Conservation (phyloP, 495 filamentous ascomycete genomes). For the Clavariopsis aquatica region DNA sequence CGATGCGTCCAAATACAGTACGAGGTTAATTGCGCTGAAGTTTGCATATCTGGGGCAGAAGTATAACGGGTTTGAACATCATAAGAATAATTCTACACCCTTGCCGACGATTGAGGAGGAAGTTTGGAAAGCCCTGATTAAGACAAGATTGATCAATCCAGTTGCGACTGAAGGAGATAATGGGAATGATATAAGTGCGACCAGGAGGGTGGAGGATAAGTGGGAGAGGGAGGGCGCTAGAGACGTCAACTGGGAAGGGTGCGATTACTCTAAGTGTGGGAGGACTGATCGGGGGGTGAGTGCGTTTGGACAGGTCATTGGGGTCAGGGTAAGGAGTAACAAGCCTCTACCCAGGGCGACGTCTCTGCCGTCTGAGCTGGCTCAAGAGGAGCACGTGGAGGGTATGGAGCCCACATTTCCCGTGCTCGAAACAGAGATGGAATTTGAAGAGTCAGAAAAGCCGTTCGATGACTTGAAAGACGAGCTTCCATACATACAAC, state of each 20-base stretch:
- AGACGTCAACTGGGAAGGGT: conserved; percentile 70
- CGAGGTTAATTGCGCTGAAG: conserved; percentile 84
- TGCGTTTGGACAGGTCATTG: conserved; percentile 95
- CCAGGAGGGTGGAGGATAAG: conserved; percentile 40
- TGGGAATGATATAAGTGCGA: conserved; percentile 47
- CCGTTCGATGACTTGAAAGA: conserved; percentile 73
- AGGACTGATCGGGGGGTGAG: conserved; percentile 91
- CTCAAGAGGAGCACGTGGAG: neutral
- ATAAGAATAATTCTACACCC: conserved; percentile 62
- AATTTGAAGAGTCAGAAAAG: conserved; percentile 21
- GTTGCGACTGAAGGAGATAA: conserved; percentile 21
- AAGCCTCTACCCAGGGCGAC: conserved; percentile 52
- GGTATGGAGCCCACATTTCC: neutral
- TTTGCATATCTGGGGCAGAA: conserved; percentile 87
- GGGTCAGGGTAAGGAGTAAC: conserved; percentile 75
- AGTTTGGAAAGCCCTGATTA: conserved; percentile 84
- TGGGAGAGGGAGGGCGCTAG: conserved; percentile 36
- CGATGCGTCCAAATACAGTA: conserved; percentile 78
- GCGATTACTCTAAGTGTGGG: conserved; percentile 91
- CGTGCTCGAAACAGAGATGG: neutral
- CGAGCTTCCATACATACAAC: conserved; percentile 76
- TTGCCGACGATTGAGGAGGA: conserved; percentile 86
- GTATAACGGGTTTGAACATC: conserved; percentile 90
- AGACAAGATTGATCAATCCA: conserved; percentile 77
- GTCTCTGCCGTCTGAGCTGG: neutral